Evolutionary conservation across 805 yeast species (phyloP), one percentile per base, ranked within the genome.

Genomic region (Saccharomycopsis vini): DNA sequence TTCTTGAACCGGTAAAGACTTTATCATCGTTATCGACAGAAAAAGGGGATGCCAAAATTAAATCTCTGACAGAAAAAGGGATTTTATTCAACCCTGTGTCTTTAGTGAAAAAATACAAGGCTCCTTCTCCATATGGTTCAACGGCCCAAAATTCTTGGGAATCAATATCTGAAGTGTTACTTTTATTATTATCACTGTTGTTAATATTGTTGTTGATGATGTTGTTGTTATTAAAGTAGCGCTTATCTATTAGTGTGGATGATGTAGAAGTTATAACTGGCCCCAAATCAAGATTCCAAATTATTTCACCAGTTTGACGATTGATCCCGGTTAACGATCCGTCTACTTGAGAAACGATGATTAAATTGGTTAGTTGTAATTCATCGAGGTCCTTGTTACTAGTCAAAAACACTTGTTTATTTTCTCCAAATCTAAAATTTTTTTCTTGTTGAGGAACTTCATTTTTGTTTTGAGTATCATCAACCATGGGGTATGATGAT

Each of bases 111-210:
- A 79, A 86, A 59, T 80, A 89, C 3, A 92, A 66, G 0, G 80
- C 67, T 1, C 98, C 98, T 46, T 84, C 95, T 3, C 79, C 80
- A 51, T 72, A 74, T 0, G 97, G 97, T 53, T 92, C 98, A 1
- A 92, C 90, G 42, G 90, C 79, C 90, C 97, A 84, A 0, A 81
- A 73, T 18, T 67, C 65, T 3, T 59, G 59, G 19, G 53, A 64
- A 9, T 42, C 36, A 18, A 36, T 31, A n/a, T 20, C 7, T 3
- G 12, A 9, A 21, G 19, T 16, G 26, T n/a, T 32, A 10, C 9
- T 26, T 53, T 45, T 58, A 46, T 32, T 45, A 31, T 49, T 39
- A 29, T 50, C 43, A 28, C 30, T 32, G n/a, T 31, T 23, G 13
- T 42, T 40, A 5, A 48, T 26, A 23, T 33, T 41, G 9, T 19